Base-by-base conservation (phyloP, 352 stramenopile species). In the Thalassiosira mediterranea region DNA sequence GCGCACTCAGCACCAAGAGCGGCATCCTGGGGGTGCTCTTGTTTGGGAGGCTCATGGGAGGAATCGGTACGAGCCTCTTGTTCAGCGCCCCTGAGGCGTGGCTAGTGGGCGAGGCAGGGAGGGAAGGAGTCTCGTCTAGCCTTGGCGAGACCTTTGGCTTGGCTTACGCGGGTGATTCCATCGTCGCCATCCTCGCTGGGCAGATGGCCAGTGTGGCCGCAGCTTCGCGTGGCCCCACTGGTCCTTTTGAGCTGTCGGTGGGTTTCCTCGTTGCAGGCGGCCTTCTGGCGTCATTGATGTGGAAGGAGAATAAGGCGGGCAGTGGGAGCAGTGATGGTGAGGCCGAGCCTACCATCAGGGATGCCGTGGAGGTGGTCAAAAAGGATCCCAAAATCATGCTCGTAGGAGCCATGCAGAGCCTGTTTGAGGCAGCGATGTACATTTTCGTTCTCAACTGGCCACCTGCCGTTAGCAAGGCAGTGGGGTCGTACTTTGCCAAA, bases 151-250 rank as follows among this genome's bases (percentile, higher is more conserved):
- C 94, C 0, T 98, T 97, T 83, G 91, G 93, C 3, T 88, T 86
- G 62, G 95, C 94, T 0, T 97, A 96, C 76, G 83, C 85, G 7
- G 91, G 91, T 52, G 88, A 95, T 79, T 95, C 95, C 4, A 79
- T 98, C 60, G 91, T 98, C 5, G 96, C 96, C 2, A 97, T 99
- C 63, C 28, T 97, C 23, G 95, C 95, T 2, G 96, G 96, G 5
- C 87, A 98, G 52, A 86, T 96, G 4, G 96, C 96, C 1, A 88
- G 94, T 56, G 58, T 91, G 10, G 90, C 92, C 8, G 93, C 86
- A n/a, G 53, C 86, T 0, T 26, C 40, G 26, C 68, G 81, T 17
- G 91, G 91, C 28, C 86, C 88, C 13, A 90, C 85, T 15, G 89
- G 86, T 15, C 91, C 13, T 83, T 96, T 94, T 69, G 90, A 95